A percentile compares a stretch with the other conserved stretches of the same genome.
These are phyloP conservation scores for Dendrobium catenatum DNA, from an alignment of 106 monocot genomes.

Conservation along the genomic window DNA sequence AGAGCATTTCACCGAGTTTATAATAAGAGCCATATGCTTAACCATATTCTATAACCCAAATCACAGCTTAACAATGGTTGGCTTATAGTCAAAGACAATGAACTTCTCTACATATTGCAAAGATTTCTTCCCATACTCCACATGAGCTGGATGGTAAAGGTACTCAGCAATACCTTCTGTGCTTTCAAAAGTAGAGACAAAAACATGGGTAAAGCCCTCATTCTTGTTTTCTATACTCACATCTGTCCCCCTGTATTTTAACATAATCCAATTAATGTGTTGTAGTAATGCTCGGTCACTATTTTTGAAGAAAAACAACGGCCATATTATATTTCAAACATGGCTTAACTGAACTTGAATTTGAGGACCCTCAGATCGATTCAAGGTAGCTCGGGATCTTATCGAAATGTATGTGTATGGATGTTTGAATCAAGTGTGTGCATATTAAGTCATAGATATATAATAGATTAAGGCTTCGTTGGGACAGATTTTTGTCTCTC, in stretches of 20 bases:
- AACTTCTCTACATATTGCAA: constrained; percentile 49
- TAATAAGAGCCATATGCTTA: not conserved
- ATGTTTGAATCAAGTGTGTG: too few relatives aligned
- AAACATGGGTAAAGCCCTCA: constrained; percentile 80
- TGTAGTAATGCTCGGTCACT: too few relatives aligned
- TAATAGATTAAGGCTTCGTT: too few relatives aligned
- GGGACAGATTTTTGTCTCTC: too few relatives aligned
- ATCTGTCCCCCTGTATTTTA: constrained; percentile 53
- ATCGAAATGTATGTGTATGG: too few relatives aligned
- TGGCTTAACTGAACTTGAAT: too few relatives aligned
- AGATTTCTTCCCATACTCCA: constrained; percentile 47
- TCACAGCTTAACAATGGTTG: constrained; percentile 17
- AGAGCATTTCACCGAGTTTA: not conserved
- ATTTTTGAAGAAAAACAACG: too few relatives aligned
- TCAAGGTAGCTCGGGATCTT: too few relatives aligned
- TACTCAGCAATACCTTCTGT: constrained; percentile 59
- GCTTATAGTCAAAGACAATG: constrained; percentile 64
- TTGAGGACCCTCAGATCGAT: too few relatives aligned
- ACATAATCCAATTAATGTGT: too few relatives aligned
- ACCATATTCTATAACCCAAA: not conserved
- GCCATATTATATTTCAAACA: too few relatives aligned
- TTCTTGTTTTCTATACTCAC: constrained; percentile 69
- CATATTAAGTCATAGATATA: too few relatives aligned
- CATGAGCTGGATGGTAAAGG: constrained; percentile 65
- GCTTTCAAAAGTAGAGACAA: constrained; percentile 70